Evolutionary conservation across 2,329 filamentous ascomycete genomes (phyloP).

Genomic region (Trichoderma lentiforme): DNA sequence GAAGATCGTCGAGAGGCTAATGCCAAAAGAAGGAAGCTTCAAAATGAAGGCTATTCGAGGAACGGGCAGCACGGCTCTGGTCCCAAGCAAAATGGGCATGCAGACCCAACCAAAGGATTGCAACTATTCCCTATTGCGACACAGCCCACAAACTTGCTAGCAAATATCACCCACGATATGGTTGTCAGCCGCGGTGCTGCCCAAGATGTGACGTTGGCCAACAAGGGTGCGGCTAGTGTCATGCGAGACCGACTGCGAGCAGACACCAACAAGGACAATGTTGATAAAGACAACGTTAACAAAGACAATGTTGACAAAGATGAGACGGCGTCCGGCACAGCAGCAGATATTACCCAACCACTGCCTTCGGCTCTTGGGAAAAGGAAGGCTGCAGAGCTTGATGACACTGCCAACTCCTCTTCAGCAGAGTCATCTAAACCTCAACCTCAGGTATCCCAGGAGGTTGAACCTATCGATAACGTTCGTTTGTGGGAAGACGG

Average conservation of each 20-base stretch:
- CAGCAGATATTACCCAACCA: constrained; percentile 18
- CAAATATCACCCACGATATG: constrained; percentile 78
- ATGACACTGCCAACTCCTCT: constrained; percentile 59
- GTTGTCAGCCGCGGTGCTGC: constrained; percentile 70
- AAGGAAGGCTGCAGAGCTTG: constrained; percentile 70
- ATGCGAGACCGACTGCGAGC: constrained; percentile 75
- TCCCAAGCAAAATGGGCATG: constrained; percentile 31
- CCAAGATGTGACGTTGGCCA: constrained; percentile 72
- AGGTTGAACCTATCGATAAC: constrained; percentile 70
- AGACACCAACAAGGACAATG: constrained; percentile 21
- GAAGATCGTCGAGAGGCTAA: constrained; percentile 81
- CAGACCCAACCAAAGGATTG: constrained; percentile 33
- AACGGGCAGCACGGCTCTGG: background rate
- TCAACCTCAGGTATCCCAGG: constrained; percentile 44
- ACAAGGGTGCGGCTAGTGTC: constrained; percentile 90
- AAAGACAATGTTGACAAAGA: constrained; percentile 11
- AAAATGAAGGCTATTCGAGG: constrained; percentile 49
- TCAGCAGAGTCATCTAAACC: constrained; percentile 55
- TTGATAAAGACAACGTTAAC: background rate
- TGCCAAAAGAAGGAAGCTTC: constrained; percentile 72
- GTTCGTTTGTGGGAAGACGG: constrained; percentile 93
- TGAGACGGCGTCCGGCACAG: constrained; percentile 21
- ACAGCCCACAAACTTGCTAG: constrained; percentile 51
- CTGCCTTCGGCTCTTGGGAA: constrained; percentile 59
- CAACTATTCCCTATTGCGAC: constrained; percentile 41